Evolutionary conservation across 768 basidiomycete species (phyloP), one percentile per base, ranked within the genome.

Genomic region (Kwoniella newhampshirensis): DNA sequence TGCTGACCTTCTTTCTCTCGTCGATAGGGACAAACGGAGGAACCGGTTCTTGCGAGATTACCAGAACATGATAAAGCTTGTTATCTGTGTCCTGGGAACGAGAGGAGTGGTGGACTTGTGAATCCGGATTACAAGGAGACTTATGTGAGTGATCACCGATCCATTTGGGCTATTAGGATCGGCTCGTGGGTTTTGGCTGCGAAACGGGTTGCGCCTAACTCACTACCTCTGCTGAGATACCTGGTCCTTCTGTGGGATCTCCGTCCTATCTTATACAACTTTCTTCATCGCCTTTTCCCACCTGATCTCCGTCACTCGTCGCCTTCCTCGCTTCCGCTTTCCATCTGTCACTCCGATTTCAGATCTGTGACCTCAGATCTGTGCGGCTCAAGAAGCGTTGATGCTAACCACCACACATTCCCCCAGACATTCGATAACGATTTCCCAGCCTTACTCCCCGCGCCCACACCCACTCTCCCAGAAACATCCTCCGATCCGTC

Each of bases 51-150:
- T 1, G 68, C 77, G 6, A 71, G 78, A 32, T 80, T 87, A 4
- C 86, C 86, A 0, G 60, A 80, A 41, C 83, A 89, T 50, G 75
- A 73, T 52, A 42, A 52, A 4, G 75, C 78, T 36, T 93, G 91
- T 70, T 92, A 89, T 74, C 84, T 96, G 43, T 96, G 92, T 67
- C 91, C 92, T 0, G 86, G 91, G 15, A 92, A 93, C 70, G 58
- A 78, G 21, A 83, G 91, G 18, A 83, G 86, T 0, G 84, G 84
- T n/a, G 90, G 88, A 0, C 76, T 82, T 54, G 70, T 75, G 52
- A 94, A 91, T 71, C 85, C 83, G 1, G 60, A 74, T 20, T 94
- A 89, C 77, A 74, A 79, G n/a, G 77, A 82, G 15, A 88, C 86
- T 11, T 84, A 80, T 74, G 78, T 83, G 40, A 57, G 73, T 63